phyloP scores from a whole-genome alignment of 495 filamentous ascomycete genomes.

The Aspergillus cavernicola region DNA sequence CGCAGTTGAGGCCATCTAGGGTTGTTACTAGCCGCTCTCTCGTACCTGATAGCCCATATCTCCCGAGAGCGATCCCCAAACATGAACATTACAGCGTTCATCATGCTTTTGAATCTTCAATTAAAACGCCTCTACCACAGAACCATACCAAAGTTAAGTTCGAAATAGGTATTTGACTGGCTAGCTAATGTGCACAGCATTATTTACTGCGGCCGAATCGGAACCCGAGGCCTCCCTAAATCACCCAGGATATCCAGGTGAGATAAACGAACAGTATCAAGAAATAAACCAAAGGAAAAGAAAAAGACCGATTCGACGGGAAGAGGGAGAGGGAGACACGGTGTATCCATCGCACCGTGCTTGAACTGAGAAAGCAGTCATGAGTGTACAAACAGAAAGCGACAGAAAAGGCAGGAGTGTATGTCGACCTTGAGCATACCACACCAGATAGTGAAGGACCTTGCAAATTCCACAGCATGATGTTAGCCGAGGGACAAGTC shows the following conservation, averaged over 20 bases:
- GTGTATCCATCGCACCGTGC: constrained; percentile 1
- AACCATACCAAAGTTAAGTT: background rate
- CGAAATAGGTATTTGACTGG: background rate
- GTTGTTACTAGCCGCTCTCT: too few species aligned
- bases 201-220: background rate
- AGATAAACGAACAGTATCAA: background rate
- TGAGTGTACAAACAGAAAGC: constrained; percentile 22
- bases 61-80: too few species aligned
- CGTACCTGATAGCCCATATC: too few species aligned
- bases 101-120: too few species aligned
- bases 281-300: constrained; percentile 6
- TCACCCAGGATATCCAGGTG: constrained; percentile 7
- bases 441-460: background rate
- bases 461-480: background rate
- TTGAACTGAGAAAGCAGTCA: constrained; percentile 4
- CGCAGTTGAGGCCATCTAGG: too few species aligned
- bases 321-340: background rate
- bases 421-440: too few species aligned
- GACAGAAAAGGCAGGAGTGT: constrained; percentile 10
- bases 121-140: too few species aligned
- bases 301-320: constrained; percentile 5
- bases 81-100: too few species aligned
- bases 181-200: background rate
- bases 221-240: background rate
- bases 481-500: background rate